A percentile compares a stretch with the other conserved stretches of the same genome.
These are phyloP conservation scores for Novymonas esmeraldas DNA, from an alignment of 208 protist genomes.

Conservation along the genomic window DNA sequence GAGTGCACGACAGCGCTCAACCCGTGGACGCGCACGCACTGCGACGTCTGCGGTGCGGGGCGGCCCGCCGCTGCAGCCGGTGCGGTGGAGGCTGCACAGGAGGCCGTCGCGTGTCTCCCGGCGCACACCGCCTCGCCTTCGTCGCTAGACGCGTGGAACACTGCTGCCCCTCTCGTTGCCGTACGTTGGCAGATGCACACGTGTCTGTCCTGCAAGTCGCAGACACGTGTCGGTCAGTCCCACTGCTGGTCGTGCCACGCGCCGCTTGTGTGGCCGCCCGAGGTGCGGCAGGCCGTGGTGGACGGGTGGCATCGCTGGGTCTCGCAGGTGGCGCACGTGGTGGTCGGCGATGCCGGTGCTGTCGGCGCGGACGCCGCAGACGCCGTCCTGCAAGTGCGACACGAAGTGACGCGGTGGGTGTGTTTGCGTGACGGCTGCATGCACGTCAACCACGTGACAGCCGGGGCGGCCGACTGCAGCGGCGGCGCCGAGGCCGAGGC, in stretches of 20 bases:
- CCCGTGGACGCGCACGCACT: constrained; percentile 34
- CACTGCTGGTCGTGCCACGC: constrained; percentile 26
- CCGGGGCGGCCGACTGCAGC: background rate
- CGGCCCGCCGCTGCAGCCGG: constrained; percentile 14
- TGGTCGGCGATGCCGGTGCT: constrained; percentile 1
- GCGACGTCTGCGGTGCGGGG: constrained; percentile 25
- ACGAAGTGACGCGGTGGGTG: constrained; percentile 46
- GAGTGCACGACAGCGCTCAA: constrained; percentile 29
- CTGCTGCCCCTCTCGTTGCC: constrained; percentile 22
- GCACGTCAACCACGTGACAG: constrained; percentile 43
- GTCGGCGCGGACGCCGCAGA: background rate
- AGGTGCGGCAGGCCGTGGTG: constrained; percentile 9
- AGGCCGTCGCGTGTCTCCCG: background rate
- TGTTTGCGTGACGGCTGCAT: constrained; percentile 69
- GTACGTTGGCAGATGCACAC: constrained; percentile 46
- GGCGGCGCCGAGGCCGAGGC: background rate
- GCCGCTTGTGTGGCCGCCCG: constrained; percentile 16
- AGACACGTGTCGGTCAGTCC: constrained; percentile 17
- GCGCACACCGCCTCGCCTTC: background rate
- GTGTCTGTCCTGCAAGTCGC: constrained; percentile 34
- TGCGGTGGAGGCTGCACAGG: background rate
- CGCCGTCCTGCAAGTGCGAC: constrained; percentile 7
- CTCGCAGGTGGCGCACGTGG: constrained; percentile 22
- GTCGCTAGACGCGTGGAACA: constrained; percentile 7
- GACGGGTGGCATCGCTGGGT: constrained; percentile 21